Evolutionary conservation across 2,329 filamentous ascomycete species (phyloP), one percentile per base, ranked within the genome.

Genomic region (Fusarium sp.): DNA sequence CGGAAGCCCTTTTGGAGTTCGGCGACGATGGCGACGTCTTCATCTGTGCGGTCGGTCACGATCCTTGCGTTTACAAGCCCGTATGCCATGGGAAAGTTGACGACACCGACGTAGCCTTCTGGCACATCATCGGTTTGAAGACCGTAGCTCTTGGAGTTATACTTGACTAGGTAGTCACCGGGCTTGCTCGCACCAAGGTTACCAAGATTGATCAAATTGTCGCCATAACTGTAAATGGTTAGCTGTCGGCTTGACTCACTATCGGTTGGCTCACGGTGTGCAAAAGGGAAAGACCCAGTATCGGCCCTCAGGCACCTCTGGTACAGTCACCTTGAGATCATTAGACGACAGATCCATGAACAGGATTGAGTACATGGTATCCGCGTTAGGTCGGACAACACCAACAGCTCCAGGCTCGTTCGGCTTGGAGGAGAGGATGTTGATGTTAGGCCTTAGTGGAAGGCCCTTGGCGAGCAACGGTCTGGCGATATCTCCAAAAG

Each of bases 231-330:
- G 2, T 1, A n/a, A 2, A 2, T 12, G 20, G 29, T 49, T 9
- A 49, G 22, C 7, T 7, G 0, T 2, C 8, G 18, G 5, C 3
- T 25, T 16, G 0, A 8, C 5, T 20, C 4, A 3, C 5, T 1
- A 3, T 20, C 9, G 7, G 2, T 10, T 16, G 13, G 9, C 48
- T 37, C 20, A 52, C 48, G 48, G 32, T 18, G 48, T 40, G 13
- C 22, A 40, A 41, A 52, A 52, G 2, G 48, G 48, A 41, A 52
- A 52, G 12, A 27, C 48, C 48, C 48, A 52, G 18, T 52, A 52
- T 20, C 48, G 24, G 11, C 18, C 24, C 2, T 52, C 48, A 0
- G 48, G 48, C 1, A 52, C 13, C 3, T 52, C n/a, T 10, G 48
- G 48, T 10, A 52, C 25, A 16, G 48, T 52, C 2, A 52, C 32